Percentiles rank a stretch among this genome's conserved stretches.
These are phyloP conservation scores for Lyophyllum semitale DNA, from an alignment of 768 basidiomycete genomes.

Conservation along the genomic window DNA sequence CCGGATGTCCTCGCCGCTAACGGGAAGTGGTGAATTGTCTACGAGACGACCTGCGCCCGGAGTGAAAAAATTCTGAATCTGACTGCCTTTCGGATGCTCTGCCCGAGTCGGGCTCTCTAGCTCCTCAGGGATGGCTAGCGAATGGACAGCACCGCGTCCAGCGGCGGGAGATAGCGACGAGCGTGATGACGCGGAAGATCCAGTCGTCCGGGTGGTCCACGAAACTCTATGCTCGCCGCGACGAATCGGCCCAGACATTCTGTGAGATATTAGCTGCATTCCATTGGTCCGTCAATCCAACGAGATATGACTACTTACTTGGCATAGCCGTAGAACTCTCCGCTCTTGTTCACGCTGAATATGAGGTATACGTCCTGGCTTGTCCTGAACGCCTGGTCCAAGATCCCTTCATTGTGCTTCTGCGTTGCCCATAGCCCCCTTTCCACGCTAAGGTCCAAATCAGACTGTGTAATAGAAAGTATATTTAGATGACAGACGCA, in stretches of 20 bases:
- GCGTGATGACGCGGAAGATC: slow-evolving; percentile 31
- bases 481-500: neutral
- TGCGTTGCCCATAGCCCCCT: slow-evolving; percentile 91
- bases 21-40: slow-evolving; percentile 46
- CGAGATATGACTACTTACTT: slow-evolving; percentile 43
- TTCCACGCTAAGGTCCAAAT: slow-evolving; percentile 78
- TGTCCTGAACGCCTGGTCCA: slow-evolving; percentile 93
- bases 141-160: neutral
- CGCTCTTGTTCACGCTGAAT: slow-evolving; percentile 91
- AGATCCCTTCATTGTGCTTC: slow-evolving; percentile 84
- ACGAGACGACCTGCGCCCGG: slow-evolving; percentile 38
- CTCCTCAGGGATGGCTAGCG: neutral
- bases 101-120: slow-evolving; percentile 13
- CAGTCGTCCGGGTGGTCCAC: slow-evolving; percentile 54
- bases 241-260: slow-evolving; percentile 72
- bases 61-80: slow-evolving; percentile 27
- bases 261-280: slow-evolving; percentile 25
- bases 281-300: neutral
- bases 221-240: slow-evolving; percentile 50
- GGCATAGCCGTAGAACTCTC: slow-evolving; percentile 94
- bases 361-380: slow-evolving; percentile 86
- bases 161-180: slow-evolving; percentile 25
- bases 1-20: neutral
- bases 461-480: slow-evolving; percentile 45
- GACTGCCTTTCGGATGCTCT: neutral